Evolutionary conservation across 1,284 basidiomycete genomes (phyloP).

Genomic region (Stereum hirsutum): DNA sequence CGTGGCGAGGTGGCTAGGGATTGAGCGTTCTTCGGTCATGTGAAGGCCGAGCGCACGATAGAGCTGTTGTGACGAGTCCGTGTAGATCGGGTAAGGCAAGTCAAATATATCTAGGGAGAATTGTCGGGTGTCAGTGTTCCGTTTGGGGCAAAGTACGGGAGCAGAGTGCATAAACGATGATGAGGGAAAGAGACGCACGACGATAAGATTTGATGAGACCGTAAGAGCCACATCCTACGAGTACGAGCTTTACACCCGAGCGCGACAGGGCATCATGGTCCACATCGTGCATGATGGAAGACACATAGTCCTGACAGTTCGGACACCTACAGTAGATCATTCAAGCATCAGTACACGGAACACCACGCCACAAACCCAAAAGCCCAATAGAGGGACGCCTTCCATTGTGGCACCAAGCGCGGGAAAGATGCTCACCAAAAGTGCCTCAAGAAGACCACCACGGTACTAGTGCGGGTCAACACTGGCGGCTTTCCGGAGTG

Average conservation of each 20-base stretch:
- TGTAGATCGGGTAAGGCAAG: slow-evolving; percentile 58
- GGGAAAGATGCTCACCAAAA: slow-evolving; percentile 40
- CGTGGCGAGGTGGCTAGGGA: slow-evolving; percentile 15
- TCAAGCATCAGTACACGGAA: slow-evolving; percentile 6
- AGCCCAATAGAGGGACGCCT: no score
- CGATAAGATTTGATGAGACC: slow-evolving; percentile 67
- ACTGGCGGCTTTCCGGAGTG: no score
- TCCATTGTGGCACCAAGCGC: neutral
- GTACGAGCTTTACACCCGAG: slow-evolving; percentile 48
- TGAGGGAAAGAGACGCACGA: slow-evolving; percentile 25
- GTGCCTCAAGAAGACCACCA: slow-evolving; percentile 71
- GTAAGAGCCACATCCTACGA: slow-evolving; percentile 74
- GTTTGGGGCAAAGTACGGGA: no score
- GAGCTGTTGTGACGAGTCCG: slow-evolving; percentile 64
- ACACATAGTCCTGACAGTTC: slow-evolving; percentile 80
- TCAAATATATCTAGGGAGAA: slow-evolving; percentile 63
- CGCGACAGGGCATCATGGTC: slow-evolving; percentile 43
- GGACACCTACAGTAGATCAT: slow-evolving; percentile 42
- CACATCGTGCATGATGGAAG: slow-evolving; percentile 47
- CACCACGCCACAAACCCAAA: no score
- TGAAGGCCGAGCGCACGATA: slow-evolving; percentile 56
- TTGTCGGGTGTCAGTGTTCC: no score
- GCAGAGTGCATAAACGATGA: no score
- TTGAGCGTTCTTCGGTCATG: neutral
- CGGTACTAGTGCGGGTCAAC: no score